These are phyloP conservation scores for Aspergillus indologenus DNA, from an alignment of 495 filamentous ascomycete genomes.

Conservation along the genomic window DNA sequence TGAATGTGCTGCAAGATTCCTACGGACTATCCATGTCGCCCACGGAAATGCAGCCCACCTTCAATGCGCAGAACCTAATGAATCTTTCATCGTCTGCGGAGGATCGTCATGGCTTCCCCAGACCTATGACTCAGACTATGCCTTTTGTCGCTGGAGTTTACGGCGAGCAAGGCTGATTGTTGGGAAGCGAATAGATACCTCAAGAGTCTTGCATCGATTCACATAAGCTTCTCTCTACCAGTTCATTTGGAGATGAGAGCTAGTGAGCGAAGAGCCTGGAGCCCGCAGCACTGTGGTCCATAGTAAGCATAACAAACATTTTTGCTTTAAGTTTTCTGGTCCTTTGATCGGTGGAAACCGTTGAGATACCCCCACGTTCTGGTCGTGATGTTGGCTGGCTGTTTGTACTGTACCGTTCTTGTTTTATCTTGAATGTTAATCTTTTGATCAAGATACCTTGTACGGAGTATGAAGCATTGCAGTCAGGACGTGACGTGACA, in stretches of 20 bases:
- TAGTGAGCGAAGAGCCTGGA: no score
- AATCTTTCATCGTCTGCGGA: conserved; percentile 19
- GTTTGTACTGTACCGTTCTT: no score
- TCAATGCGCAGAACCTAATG: conserved; percentile 10
- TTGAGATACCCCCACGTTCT: neutral
- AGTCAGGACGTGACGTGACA: no score
- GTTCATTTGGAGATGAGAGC: no score
- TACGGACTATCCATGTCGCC: conserved; percentile 23
- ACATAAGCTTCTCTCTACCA: no score
- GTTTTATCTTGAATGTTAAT: neutral
- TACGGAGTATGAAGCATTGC: neutral
- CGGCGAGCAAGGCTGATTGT: conserved; percentile 8
- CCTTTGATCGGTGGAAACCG: neutral
- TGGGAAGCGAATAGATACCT: neutral
- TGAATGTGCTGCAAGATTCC: conserved; percentile 26
- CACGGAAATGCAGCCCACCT: conserved; percentile 19
- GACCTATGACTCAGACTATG: conserved; percentile 14
- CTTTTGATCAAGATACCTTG: neutral
- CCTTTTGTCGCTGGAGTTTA: conserved; percentile 18
- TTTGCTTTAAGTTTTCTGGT: neutral
- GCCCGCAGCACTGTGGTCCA: no score
- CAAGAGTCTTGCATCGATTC: no score
- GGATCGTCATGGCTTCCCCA: conserved; percentile 14
- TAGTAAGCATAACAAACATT: no score
- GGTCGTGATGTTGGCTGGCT: neutral